These are phyloP conservation scores for Plasmodium gonderi DNA, from an alignment of 169 alveolate species.

Conservation along the genomic window DNA sequence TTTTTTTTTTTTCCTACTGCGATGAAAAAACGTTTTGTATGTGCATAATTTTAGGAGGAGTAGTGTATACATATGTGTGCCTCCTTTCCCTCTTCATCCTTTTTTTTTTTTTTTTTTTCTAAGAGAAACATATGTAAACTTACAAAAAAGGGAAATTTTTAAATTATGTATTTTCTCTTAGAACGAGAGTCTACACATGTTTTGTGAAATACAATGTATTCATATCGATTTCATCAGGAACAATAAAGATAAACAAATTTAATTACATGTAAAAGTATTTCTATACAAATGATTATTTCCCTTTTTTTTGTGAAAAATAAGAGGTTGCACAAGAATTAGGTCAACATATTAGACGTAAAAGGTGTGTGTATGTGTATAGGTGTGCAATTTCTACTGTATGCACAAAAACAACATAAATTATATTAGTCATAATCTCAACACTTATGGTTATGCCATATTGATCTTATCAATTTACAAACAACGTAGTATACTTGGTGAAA, in stretches of 20 bases:
- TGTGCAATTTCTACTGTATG: no score
- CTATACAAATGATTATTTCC: background rate
- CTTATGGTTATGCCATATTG: background rate
- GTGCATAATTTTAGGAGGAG: background rate
- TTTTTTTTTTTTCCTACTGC: background rate
- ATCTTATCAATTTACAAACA: background rate
- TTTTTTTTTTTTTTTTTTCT: background rate
- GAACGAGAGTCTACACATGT: background rate
- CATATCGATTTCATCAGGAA: background rate
- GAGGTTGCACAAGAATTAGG: background rate
- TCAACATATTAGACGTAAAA: no score
- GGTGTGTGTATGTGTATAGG: no score
- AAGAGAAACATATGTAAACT: no score
- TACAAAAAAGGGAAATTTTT: no score
- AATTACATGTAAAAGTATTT: background rate
- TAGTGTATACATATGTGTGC: background rate
- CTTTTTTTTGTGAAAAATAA: background rate
- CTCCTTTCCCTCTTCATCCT: background rate
- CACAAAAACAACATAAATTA: background rate
- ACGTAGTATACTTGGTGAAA: background rate
- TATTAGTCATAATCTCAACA: background rate
- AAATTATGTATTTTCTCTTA: no score
- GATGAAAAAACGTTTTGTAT: background rate
- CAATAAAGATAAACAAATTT: background rate
- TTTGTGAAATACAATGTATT: background rate